Evolutionary conservation across 2,329 filamentous ascomycete genomes (phyloP), one percentile per base, ranked within the genome.

Genomic region (Verticillium isaacii): DNA sequence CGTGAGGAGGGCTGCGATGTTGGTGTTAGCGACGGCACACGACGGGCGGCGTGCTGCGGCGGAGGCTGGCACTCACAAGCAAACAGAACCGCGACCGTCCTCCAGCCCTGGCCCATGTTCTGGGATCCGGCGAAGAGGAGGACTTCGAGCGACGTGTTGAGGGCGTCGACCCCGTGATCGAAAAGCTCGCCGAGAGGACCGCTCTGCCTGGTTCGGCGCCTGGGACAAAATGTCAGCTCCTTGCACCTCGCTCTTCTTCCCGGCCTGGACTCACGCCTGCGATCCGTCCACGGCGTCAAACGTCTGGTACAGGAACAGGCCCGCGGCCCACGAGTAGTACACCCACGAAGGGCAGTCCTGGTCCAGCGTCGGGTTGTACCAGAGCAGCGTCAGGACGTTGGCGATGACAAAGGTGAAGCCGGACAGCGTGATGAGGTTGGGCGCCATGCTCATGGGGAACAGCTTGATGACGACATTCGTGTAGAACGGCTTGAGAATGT

Each of bases 401-500:
- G 87, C 77, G 65, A 98, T 83, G 69, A 99, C 88, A 72, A 99
- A 98, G 68, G 85, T 82, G 79, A 98, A 97, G 19, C 94, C 94
- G 5, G 89, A 90, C 59, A 98, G 82, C 23, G 94, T 98, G 73
- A 98, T 97, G 80, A 89, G 76, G 75, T 90, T 91, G 64, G 88
- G 88, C 74, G 95, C 95, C 93, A 99, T 98, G 74, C 83, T 90
- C 87, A 96, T 91, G 55, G 95, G 95, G 74, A 99, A 98, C 78
- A 89, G 90, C 66, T 94, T 88, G 80, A 99, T 97, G 71, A 96
- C 94, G 68, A 95, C 84, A 78, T 96, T 89, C 72, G 88, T 96
- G 82, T 98, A 99, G 79, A 98, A 99, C 8, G 95, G 95, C 83
- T 99, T 98, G 71, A 99, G 82, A 67, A 99, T 86, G 80, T 97